A percentile compares a stretch with the other conserved stretches of the same genome.
These are phyloP conservation scores for Henningerozyma blattae DNA, from an alignment of 805 yeast genomes.

Conservation along the genomic window DNA sequence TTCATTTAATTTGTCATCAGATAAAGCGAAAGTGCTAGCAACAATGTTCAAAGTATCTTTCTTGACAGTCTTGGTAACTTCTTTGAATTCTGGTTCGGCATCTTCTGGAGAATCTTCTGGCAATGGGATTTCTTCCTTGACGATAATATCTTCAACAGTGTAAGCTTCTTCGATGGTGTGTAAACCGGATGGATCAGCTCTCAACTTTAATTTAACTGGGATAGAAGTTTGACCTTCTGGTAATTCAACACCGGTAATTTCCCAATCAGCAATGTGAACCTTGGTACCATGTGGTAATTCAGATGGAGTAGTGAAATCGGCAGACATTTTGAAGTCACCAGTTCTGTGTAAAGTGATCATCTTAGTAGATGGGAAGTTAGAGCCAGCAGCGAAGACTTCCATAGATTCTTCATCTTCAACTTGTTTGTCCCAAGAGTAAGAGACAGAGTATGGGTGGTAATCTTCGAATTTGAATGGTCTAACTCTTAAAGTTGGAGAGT, in stretches of 20 bases:
- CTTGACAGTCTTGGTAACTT: conserved; percentile 87
- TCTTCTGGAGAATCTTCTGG: conserved; percentile 36
- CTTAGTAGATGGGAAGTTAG: conserved; percentile 86
- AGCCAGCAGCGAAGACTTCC: conserved; percentile 93
- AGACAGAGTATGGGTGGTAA: conserved; percentile 78
- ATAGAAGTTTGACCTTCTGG: conserved; percentile 63
- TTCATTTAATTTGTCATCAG: conserved; percentile 41
- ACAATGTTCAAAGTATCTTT: conserved; percentile 61
- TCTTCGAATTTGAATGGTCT: conserved; percentile 98
- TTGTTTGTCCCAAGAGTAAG: conserved; percentile 89
- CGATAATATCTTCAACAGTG: conserved; percentile 81
- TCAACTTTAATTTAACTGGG: conserved; percentile 81
- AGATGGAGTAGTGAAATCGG: conserved; percentile 66
- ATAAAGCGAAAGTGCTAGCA: conserved; percentile 48
- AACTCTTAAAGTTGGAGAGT: conserved; percentile 95
- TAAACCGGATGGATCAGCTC: conserved; percentile 94
- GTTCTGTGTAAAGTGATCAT: conserved; percentile 85
- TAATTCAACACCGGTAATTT: conserved; percentile 67
- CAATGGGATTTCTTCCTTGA: conserved; percentile 71
- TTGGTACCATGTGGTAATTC: conserved; percentile 60
- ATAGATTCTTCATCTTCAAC: conserved; percentile 80
- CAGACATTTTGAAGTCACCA: conserved; percentile 74
- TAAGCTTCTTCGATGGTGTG: conserved; percentile 87
- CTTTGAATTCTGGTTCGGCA: conserved; percentile 73
- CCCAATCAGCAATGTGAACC: conserved; percentile 69